Evolutionary conservation across 2,329 filamentous ascomycete genomes (phyloP), one percentile per base, ranked within the genome.

Genomic region (Fusarium sp.): DNA sequence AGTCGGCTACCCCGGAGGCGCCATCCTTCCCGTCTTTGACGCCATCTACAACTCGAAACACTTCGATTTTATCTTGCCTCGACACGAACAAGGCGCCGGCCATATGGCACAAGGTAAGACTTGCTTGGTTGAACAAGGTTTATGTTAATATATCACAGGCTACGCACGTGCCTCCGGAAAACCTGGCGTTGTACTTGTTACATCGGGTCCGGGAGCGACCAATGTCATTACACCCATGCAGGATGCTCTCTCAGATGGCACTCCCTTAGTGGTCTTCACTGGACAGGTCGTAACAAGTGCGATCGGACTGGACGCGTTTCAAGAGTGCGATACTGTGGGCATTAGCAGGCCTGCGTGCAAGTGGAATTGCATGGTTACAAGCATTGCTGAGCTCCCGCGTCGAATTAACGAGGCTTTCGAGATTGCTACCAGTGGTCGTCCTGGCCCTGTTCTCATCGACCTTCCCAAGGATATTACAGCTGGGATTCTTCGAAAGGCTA

Each of bases 281-380:
- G 94, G 94, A 50, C 94, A 97, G 86, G 94, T 97, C 59, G 85
- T 88, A 14, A 97, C 94, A 21, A 88, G 85, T 39, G 90, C 92
- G 25, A 41, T 51, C 23, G 46, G 33, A 27, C 5, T 25, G 21
- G 31, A 48, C 21, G 43, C 43, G n/a, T 98, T 98, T 86, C 96
- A 99, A 79, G 96, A 98, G 81, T 94, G 94, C 61, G 96, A 99
- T 77, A 90, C 97, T 35, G 85, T 97, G 61, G 95, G 95, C 71
- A 97, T 99, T 97, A 93, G 31, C 88, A 94, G 76, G 53, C n/a
- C 4, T 57, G 46, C 46, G 97, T 94, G 94, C 72, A 98, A 98
- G 84, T 99, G 96, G 96, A 98, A 98, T 75, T 93, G 97, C 63
- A 96, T 98, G 93, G 93, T 97, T 47, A 98, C 82, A 98, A 97